Percentiles rank a stretch among this genome's conserved stretches.
phyloP scores from a whole-genome alignment of 2,329 filamentous ascomycete genomes.

The Exophiala mesophila region DNA sequence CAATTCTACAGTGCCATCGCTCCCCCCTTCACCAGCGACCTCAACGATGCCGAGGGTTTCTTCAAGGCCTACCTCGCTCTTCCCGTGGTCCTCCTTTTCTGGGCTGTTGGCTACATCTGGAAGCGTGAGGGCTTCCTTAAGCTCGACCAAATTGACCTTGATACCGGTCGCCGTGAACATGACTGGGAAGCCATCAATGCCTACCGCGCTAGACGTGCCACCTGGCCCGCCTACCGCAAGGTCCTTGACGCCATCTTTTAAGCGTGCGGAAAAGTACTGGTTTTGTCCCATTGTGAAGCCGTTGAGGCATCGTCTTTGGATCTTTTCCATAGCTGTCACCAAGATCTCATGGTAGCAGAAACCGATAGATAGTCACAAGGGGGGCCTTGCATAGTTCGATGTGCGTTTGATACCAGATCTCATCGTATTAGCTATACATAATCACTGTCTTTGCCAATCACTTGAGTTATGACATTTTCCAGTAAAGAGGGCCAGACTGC shows the following conservation, averaged over 20 bases:
- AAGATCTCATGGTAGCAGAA: background rate
- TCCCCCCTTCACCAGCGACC: conserved; percentile 56
- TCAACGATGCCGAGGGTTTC: conserved; percentile 57
- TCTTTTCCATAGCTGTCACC: background rate
- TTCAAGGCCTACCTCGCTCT: conserved; percentile 60
- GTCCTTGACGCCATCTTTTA: conserved; percentile 2
- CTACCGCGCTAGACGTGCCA: conserved; percentile 2
- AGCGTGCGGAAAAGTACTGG: background rate
- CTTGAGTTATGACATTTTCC: too few species aligned
- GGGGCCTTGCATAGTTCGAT: too few species aligned
- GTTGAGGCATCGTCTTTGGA: background rate
- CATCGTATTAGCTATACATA: too few species aligned
- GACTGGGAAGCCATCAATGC: conserved; percentile 50
- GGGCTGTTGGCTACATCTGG: conserved; percentile 56
- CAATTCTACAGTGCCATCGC: conserved; percentile 87
- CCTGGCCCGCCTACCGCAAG: conserved; percentile 5
- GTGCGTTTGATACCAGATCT: too few species aligned
- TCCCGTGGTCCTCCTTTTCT: conserved; percentile 54
- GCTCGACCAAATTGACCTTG: conserved; percentile 60
- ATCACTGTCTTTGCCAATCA: too few species aligned
- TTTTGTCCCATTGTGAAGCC: background rate
- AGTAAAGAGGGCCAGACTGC: too few species aligned
- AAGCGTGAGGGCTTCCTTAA: conserved; percentile 59
- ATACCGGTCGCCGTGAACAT: conserved; percentile 59
- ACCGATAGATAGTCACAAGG: too few species aligned